Base-by-base conservation (phyloP, 352 stramenopile genomes). In the Globisporangium cederbergense region DNA sequence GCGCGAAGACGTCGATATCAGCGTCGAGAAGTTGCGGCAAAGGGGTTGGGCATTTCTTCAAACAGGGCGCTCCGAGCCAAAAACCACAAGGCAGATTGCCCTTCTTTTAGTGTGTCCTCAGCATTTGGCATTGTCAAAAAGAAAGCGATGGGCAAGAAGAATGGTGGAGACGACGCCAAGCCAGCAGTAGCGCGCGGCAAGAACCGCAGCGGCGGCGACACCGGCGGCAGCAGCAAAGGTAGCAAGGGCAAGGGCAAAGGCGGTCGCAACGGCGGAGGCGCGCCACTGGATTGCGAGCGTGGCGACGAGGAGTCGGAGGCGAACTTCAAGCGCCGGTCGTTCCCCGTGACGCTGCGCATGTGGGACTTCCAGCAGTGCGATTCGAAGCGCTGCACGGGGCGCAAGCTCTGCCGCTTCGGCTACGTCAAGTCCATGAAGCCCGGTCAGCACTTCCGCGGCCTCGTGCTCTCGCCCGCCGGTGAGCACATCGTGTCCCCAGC, bases 311-410 rank as follows among this genome's bases (percentile, higher is more conserved):
- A 93, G 68, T 84, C 69, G 30, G 83, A 91, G 49, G 47, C 80
- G 9, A 83, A 66, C 59, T 93, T 81, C 68, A 78, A 81, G 32
- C 80, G 86, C 36, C 77, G 86, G 46, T 83, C 74, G 40, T 96
- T 97, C 65, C 77, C 79, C 10, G 72, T 97, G 60, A 86, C 78
- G 59, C 69, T 98, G 68, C 89, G 87, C 62, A 98, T 98, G 93
- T 98, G 93, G 93, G 93, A 98, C 73, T 98, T 98, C 70, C 86
- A 98, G 73, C 93, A 98, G 72, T 98, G 93, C 76, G 93, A 98
- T 74, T 88, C 92, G 28, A 98, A 98, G 80, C 91, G 91, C 60
- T 98, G 93, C 78, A 98, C 93, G 28, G 93, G 93, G 8, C 80
- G 93, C 56, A 98, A 97, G 73, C 83, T 98, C 40, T 96, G 88